These are phyloP conservation scores for Gossypium bickii DNA, from an alignment of 345 rosid species.

Conservation along the genomic window DNA sequence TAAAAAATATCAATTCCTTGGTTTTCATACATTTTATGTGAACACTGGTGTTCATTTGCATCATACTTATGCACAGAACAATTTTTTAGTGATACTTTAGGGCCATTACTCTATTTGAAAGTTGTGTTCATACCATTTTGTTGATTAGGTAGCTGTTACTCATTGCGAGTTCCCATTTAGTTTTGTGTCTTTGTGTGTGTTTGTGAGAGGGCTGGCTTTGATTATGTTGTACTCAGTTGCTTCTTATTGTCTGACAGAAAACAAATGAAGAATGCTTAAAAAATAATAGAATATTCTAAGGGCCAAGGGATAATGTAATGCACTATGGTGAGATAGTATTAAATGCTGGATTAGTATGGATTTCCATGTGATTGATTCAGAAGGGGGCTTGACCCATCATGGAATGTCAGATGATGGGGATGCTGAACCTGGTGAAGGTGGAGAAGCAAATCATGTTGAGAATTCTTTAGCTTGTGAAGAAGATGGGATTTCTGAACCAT, in stretches of 20 bases:
- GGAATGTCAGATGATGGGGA: slow-evolving; percentile 50
- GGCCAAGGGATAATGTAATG: background rate
- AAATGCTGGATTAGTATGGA: slow-evolving; percentile 33
- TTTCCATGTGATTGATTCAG: slow-evolving; percentile 38
- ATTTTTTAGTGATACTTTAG: background rate
- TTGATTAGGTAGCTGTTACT: background rate
- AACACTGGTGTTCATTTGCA: background rate
- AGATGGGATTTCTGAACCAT: slow-evolving; percentile 57
- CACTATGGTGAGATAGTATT: background rate
- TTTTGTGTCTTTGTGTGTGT: background rate
- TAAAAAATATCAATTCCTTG: background rate
- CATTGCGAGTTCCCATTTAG: background rate
- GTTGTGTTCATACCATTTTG: background rate
- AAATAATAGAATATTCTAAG: background rate
- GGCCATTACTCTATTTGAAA: slow-evolving; percentile 2
- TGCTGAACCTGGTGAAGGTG: slow-evolving; percentile 47
- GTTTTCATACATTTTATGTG: background rate
- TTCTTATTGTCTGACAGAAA: slow-evolving; percentile 1
- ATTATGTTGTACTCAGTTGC: slow-evolving; percentile 6
- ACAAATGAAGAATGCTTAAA: slow-evolving; percentile 18
- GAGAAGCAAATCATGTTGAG: slow-evolving; percentile 37
- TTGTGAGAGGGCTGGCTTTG: background rate
- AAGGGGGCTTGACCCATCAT: slow-evolving; percentile 30
- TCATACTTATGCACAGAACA: background rate
- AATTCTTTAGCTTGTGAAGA: slow-evolving; percentile 39